Evolutionary conservation across 257 asterid genomes (phyloP).

Genomic region (Primulina huaijiensis): DNA sequence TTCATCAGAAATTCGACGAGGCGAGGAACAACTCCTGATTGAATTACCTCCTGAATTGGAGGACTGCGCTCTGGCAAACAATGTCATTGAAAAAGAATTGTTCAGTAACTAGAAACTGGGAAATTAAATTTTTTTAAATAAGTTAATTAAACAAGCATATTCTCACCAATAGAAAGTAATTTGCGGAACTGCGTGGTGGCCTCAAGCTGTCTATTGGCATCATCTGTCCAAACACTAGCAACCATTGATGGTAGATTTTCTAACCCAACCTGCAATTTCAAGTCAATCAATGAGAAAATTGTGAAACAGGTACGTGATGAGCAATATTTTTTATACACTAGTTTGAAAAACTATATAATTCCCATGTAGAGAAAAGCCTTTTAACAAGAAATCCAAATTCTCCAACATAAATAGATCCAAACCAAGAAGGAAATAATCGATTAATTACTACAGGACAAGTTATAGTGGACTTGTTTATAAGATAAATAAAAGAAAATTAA

Average conservation of each 20-base stretch:
- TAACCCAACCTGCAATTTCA: background rate
- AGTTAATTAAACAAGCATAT: background rate
- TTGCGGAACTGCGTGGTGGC: conserved; percentile 24
- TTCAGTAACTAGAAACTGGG: background rate
- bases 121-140: background rate
- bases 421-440: background rate
- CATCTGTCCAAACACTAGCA: conserved; percentile 13
- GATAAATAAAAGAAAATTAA: no score
- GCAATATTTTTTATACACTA: background rate
- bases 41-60: conserved; percentile 22
- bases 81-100: background rate
- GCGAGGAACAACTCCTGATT: conserved; percentile 23
- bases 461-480: no score
- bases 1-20: conserved; percentile 19
- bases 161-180: conserved; percentile 18
- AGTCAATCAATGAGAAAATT: background rate
- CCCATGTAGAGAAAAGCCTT: background rate
- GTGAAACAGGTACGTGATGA: background rate
- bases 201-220: conserved; percentile 6
- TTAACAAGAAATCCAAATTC: background rate
- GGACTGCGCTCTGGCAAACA: conserved; percentile 15
- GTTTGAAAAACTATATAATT: background rate
- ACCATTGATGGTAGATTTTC: conserved; percentile 20
- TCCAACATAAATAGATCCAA: background rate
- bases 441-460: no score